phyloP scores from a whole-genome alignment of 148 eudicot species.

The Arctostaphylos glauca region DNA sequence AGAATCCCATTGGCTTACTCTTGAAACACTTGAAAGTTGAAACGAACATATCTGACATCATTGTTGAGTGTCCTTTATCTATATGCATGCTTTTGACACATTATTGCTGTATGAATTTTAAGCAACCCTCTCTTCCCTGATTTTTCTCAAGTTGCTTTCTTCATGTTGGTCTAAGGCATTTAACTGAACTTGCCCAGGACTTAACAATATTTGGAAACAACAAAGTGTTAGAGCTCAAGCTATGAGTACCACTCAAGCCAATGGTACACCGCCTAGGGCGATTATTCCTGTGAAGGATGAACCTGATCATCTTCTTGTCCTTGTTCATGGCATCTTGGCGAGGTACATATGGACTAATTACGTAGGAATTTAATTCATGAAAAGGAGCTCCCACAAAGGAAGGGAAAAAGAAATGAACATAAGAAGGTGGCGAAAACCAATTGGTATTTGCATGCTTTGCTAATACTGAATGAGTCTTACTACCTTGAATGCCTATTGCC shows the following conservation, averaged over 20 bases:
- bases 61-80: neutral
- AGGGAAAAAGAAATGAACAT: neutral
- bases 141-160: neutral
- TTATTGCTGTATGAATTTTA: neutral
- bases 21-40: neutral
- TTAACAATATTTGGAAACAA: constrained; percentile 37
- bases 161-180: constrained; percentile 8
- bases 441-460: neutral
- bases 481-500: neutral
- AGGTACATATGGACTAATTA: constrained; percentile 44
- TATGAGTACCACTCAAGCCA: constrained; percentile 62
- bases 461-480: neutral
- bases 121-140: neutral
- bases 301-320: constrained; percentile 95
- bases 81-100: neutral
- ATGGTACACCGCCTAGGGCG: constrained; percentile 37
- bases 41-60: neutral
- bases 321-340: constrained; percentile 94
- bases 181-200: constrained; percentile 38
- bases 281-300: constrained; percentile 32
- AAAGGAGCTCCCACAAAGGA: neutral
- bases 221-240: constrained; percentile 48
- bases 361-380: neutral
- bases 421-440: neutral
- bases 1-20: no score